Evolutionary conservation across 208 protist genomes (phyloP).

Genomic region (Leishmania arabica): DNA sequence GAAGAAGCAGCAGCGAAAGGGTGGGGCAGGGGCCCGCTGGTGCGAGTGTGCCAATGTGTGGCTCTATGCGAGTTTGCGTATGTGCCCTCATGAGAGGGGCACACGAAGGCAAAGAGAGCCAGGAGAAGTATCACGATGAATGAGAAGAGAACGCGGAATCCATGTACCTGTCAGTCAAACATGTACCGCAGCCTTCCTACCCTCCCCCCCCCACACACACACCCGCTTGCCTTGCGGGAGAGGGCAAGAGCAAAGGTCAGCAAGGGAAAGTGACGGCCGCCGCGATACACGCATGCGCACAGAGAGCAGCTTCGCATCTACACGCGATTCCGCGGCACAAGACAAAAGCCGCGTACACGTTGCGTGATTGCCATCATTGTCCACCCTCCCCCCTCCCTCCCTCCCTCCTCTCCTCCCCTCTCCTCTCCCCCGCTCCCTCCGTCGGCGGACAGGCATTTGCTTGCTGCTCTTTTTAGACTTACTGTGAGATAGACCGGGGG

Average conservation of each 20-base stretch:
- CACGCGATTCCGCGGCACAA: neutral
- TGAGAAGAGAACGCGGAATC: neutral
- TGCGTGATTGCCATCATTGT: neutral
- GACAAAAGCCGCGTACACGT: neutral
- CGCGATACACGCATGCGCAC: neutral
- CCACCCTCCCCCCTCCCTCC: neutral
- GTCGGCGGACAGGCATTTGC: neutral
- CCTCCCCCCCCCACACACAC: neutral
- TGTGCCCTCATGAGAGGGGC: neutral
- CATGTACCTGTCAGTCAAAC: neutral
- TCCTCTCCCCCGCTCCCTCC: neutral
- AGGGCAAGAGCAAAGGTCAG: neutral
- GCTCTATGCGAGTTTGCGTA: neutral
- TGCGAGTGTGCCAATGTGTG: neutral
- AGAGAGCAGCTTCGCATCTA: neutral
- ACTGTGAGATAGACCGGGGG: neutral
- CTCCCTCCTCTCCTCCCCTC: neutral
- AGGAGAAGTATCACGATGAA: neutral
- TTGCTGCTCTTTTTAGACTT: neutral
- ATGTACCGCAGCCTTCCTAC: neutral
- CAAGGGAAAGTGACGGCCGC: neutral
- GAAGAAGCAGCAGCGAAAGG: neutral
- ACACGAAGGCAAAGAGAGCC: neutral
- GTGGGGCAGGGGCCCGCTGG: neutral
- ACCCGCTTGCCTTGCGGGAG: neutral